Evolutionary conservation across 2,329 filamentous ascomycete species (phyloP).

Genomic region (Hirsutella minnesotensis): DNA sequence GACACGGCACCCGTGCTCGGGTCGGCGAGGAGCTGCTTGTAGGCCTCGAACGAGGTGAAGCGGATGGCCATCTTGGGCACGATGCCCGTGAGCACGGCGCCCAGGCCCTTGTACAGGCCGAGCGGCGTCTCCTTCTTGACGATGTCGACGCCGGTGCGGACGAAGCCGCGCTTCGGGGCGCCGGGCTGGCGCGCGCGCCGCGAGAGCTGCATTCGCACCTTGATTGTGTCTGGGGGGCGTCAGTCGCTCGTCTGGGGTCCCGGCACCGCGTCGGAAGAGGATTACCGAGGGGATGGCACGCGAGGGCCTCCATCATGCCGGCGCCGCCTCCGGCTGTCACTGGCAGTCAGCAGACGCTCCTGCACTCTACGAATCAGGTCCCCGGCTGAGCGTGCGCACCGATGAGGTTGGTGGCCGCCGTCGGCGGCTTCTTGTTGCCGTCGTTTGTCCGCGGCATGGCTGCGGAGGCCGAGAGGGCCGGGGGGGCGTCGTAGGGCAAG

Average conservation of each 20-base stretch:
- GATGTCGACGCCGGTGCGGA: constrained; percentile 77
- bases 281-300: constrained; percentile 83
- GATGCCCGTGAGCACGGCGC: constrained; percentile 90
- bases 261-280: constrained; percentile 3
- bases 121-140: constrained; percentile 82
- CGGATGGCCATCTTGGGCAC: constrained; percentile 99
- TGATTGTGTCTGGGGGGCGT: constrained; percentile 67
- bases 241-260: neutral
- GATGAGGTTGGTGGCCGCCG: constrained; percentile 81
- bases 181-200: constrained; percentile 72
- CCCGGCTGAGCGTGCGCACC: constrained; percentile 39
- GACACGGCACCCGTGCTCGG: constrained; percentile 54
- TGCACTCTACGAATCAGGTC: too few species aligned
- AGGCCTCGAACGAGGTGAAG: constrained; percentile 93
- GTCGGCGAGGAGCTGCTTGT: constrained; percentile 74
- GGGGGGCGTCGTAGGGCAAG: neutral
- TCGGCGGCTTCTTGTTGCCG: constrained; percentile 60
- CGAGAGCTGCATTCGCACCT: constrained; percentile 98
- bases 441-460: constrained; percentile 22
- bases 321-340: constrained; percentile 78
- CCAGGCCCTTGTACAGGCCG: constrained; percentile 95
- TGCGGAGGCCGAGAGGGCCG: neutral
- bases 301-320: constrained; percentile 98
- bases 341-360: constrained; percentile 9
- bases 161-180: constrained; percentile 75